A percentile compares a stretch with the other conserved stretches of the same genome.
phyloP scores from a whole-genome alignment of 2,329 filamentous ascomycete genomes.

The Monosporascus sp. region DNA sequence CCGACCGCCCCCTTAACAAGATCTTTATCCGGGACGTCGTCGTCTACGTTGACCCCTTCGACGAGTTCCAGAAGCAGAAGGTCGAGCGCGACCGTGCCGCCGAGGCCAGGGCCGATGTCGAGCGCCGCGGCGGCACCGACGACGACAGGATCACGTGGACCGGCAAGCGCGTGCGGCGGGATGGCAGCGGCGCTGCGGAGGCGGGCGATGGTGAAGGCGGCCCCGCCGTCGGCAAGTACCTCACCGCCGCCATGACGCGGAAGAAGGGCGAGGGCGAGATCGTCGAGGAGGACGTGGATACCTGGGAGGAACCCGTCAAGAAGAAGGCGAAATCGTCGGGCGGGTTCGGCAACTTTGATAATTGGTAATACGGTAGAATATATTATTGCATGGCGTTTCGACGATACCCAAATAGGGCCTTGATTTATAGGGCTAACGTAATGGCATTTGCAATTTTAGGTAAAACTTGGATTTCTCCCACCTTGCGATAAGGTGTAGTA shows the following conservation, averaged over 20 bases:
- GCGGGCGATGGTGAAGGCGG: constrained; percentile 10
- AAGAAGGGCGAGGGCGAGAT: constrained; percentile 45
- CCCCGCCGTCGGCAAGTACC: constrained; percentile 68
- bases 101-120: constrained; percentile 56
- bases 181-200: neutral
- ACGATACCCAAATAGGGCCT: neutral
- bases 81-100: constrained; percentile 55
- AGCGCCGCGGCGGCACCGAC: constrained; percentile 65
- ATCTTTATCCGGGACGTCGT: constrained; percentile 78
- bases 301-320: constrained; percentile 64
- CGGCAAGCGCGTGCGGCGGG: neutral
- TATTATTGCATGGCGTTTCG: constrained; percentile 10
- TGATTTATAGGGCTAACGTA: neutral
- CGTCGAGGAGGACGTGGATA: constrained; percentile 56
- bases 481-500: too few relatives aligned
- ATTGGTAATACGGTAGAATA: constrained; percentile 55
- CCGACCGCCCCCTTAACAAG: constrained; percentile 68
- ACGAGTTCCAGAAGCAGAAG: constrained; percentile 79
- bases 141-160: constrained; percentile 59
- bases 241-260: constrained; percentile 53
- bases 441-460: too few relatives aligned
- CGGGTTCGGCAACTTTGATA: constrained; percentile 90
- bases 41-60: constrained; percentile 90
- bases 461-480: too few relatives aligned
- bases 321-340: constrained; percentile 68